phyloP scores from a whole-genome alignment of 2,329 filamentous ascomycete species.

The Truncatella angustata region DNA sequence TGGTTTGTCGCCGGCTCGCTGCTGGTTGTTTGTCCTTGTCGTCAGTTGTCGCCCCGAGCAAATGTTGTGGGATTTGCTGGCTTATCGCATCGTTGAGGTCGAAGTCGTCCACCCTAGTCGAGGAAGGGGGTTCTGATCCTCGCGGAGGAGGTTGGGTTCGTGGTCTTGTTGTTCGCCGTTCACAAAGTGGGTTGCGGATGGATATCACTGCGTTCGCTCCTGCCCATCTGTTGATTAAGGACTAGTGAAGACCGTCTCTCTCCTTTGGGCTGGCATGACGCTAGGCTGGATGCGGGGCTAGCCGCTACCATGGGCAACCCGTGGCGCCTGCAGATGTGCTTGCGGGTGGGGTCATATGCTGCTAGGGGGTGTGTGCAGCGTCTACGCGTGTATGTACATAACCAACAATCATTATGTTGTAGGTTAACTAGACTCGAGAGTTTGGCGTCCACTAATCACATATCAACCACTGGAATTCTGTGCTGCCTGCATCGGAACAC shows the following conservation, averaged over 20 bases:
- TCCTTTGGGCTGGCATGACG: slow-evolving; percentile 19
- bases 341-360: background rate
- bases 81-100: slow-evolving; percentile 1
- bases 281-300: slow-evolving; percentile 13
- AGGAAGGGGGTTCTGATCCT: background rate
- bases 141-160: background rate
- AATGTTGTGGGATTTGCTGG: too few relatives aligned
- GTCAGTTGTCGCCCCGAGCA: background rate
- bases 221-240: slow-evolving; percentile 7
- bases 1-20: background rate
- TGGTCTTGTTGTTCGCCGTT: background rate
- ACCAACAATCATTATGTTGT: too few relatives aligned
- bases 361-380: too few relatives aligned
- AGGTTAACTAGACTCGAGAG: too few relatives aligned
- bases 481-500: too few relatives aligned
- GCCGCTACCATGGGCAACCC: slow-evolving; percentile 25
- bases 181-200: background rate
- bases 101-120: slow-evolving; percentile 4
- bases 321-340: background rate
- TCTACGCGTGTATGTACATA: too few relatives aligned
- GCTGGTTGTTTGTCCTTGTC: background rate
- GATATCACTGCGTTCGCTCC: background rate
- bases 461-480: too few relatives aligned
- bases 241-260: slow-evolving; percentile 14
- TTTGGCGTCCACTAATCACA: too few relatives aligned